phyloP scores from a whole-genome alignment of 2,329 filamentous ascomycete genomes.

The Pseudogymnoascus sp. region DNA sequence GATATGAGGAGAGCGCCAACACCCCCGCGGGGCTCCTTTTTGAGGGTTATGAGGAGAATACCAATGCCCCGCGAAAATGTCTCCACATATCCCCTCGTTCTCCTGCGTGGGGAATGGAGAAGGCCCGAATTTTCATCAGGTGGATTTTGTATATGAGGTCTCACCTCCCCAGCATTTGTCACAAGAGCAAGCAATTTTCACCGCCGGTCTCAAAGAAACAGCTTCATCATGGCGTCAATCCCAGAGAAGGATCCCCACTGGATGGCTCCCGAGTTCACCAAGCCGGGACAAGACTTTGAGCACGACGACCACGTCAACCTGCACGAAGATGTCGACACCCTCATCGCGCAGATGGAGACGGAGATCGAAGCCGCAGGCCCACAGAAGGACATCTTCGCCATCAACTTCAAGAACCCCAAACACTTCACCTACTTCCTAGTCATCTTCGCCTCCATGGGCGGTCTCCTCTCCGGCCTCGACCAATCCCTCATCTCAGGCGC shows the following conservation, averaged over 20 bases:
- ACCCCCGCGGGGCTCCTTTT: background rate
- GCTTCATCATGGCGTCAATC: background rate
- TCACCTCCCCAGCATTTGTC: background rate
- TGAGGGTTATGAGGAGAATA: background rate
- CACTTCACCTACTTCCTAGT: constrained; percentile 64
- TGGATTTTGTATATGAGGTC: background rate
- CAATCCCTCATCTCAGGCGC: constrained; percentile 68
- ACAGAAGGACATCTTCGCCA: constrained; percentile 37
- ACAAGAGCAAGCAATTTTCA: background rate
- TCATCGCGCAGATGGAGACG: constrained; percentile 30
- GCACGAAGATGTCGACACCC: constrained; percentile 25
- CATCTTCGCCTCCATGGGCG: constrained; percentile 64
- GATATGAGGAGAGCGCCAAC: background rate
- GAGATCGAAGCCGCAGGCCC: constrained; percentile 24
- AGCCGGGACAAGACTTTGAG: background rate
- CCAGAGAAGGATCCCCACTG: constrained; percentile 2
- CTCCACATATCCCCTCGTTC: background rate
- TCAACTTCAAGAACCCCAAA: constrained; percentile 54
- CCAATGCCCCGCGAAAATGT: background rate
- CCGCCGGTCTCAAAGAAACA: background rate
- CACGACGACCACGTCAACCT: background rate
- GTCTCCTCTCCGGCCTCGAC: constrained; percentile 64
- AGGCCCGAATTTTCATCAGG: background rate
- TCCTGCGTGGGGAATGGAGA: background rate
- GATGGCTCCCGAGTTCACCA: constrained; percentile 9